These are phyloP conservation scores for Penicillium ucsense DNA, from an alignment of 495 filamentous ascomycete genomes.

Conservation along the genomic window DNA sequence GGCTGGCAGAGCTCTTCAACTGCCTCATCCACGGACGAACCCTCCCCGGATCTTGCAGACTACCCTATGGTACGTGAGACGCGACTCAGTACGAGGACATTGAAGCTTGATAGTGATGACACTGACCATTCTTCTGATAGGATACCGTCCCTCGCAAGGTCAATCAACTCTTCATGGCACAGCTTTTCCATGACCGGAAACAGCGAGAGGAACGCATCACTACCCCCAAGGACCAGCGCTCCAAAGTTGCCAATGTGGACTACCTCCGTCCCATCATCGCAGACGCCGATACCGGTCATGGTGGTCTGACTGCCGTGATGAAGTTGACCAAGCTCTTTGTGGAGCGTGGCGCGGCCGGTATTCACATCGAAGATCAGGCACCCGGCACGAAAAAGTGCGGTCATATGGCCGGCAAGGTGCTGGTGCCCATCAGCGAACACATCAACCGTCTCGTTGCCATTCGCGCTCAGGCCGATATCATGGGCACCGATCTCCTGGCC, in stretches of 20 bases:
- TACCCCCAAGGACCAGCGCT: constrained; percentile 62
- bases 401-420: constrained; percentile 98
- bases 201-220: constrained; percentile 89
- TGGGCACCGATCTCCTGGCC: constrained; percentile 83
- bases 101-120: not conserved
- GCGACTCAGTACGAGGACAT: not conserved
- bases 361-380: constrained; percentile 98
- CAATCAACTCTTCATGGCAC: constrained; percentile 90
- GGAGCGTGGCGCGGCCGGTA: constrained; percentile 93
- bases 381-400: constrained; percentile 99
- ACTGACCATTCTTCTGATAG: constrained; percentile 32
- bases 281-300: constrained; percentile 95
- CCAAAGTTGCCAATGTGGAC: constrained; percentile 72
- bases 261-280: constrained; percentile 94
- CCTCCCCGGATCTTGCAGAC: constrained; percentile 94
- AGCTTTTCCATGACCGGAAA: constrained; percentile 99
- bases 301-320: constrained; percentile 95
- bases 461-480: constrained; percentile 95
- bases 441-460: constrained; percentile 97
- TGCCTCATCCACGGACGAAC: constrained; percentile 87
- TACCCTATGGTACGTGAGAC: constrained; percentile 74
- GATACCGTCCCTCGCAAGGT: constrained; percentile 99
- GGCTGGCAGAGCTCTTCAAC: constrained; percentile 98
- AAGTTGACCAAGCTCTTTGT: constrained; percentile 97
- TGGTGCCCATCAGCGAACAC: constrained; percentile 95